Evolutionary conservation across 2,329 filamentous ascomycete genomes (phyloP), one percentile per base, ranked within the genome.

Genomic region (Monilinia polystroma): DNA sequence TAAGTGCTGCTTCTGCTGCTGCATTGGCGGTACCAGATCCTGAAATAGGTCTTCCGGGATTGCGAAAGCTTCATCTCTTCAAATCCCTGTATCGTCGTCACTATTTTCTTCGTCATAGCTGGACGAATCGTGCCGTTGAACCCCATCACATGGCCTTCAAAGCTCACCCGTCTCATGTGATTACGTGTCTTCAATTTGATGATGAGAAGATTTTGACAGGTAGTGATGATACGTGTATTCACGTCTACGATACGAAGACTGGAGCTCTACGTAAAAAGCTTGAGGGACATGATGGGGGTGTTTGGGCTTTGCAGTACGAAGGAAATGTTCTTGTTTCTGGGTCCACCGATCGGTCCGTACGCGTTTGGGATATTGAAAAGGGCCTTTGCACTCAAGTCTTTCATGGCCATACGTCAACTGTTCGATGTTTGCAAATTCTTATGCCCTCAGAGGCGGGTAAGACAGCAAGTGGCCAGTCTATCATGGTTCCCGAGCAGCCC

Each of bases 281-380:
- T 2, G 90, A 93, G 74, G 95, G 95, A 2, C 95, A 99, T 73
- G 95, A 99, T 78, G 95, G 95, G 45, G 95, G 95, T 56, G 95
- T 99, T 1, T 99, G 95, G 95, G 95, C 95, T 41, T 80, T 99
- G 64, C 93, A 98, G 77, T 99, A 98, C 76, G 90, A 97, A 76
- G 94, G 93, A 62, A 97, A 98, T 76, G 92, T 91, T 20, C 81
- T 99, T 26, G 95, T 99, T 2, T 99, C 95, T 20, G 95, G 95
- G 2, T 97, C 93, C 8, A 99, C 95, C 0, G 95, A 99, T 78
- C 85, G 95, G 57, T 96, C 95, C 14, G 95, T 99, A n/a, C 88
- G 95, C n/a, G 94, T 99, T 0, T 99, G 95, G 95, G 94, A 99
- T 76, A 97, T 99, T 70, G 92, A 96, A 75, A 90, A 90, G 73